Conservation (phyloP, 805 yeast genomes). For the Yarrowia osloensis region DNA sequence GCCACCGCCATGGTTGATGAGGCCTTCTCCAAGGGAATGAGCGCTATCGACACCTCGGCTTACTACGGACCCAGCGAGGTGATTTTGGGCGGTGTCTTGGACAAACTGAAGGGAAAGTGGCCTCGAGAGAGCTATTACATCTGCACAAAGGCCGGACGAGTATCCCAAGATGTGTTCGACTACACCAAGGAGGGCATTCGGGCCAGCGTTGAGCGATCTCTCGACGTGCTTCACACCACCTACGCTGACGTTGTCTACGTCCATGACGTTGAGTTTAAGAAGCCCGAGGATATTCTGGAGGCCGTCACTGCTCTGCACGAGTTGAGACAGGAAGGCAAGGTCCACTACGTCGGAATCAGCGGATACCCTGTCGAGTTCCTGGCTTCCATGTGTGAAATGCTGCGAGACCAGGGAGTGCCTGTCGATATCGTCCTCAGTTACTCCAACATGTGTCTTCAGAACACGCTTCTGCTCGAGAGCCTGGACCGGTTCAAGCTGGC, state of each 20-base stretch:
- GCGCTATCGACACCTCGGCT: slow-evolving; percentile 88
- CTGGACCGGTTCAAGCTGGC: slow-evolving; percentile 47
- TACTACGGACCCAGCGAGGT: slow-evolving; percentile 88
- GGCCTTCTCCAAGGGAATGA: slow-evolving; percentile 69
- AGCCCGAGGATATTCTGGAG: slow-evolving; percentile 53
- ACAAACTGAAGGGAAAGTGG: slow-evolving; percentile 43
- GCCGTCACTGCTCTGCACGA: slow-evolving; percentile 64
- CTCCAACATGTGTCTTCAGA: slow-evolving; percentile 81
- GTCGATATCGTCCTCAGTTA: slow-evolving; percentile 79
- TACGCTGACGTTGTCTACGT: slow-evolving; percentile 81
- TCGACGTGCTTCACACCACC: slow-evolving; percentile 61
- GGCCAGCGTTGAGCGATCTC: slow-evolving; percentile 64
- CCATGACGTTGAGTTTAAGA: slow-evolving; percentile 86
- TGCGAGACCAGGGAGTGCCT: slow-evolving; percentile 52
- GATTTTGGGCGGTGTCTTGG: slow-evolving; percentile 68
- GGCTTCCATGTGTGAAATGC: slow-evolving; percentile 51
- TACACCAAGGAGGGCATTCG: slow-evolving; percentile 64
- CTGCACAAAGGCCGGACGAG: slow-evolving; percentile 85
- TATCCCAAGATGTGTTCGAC: slow-evolving; percentile 68
- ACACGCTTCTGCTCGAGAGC: slow-evolving; percentile 57
- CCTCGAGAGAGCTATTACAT: slow-evolving; percentile 67
- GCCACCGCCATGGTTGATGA: slow-evolving; percentile 55
- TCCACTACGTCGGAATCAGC: slow-evolving; percentile 71
- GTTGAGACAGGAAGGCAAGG: slow-evolving; percentile 63
- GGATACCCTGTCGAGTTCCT: slow-evolving; percentile 84